These are phyloP conservation scores for Cucumis sativus DNA, from an alignment of 306 rosid genomes.

Conservation along the genomic window Cucumber_9930_V3 NC_026661.2:20411001-20411500, in stretches of 20 bases:
- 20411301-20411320: constrained; percentile 25
- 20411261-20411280: constrained; percentile 26
- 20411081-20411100: constrained; percentile 25
- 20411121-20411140: constrained; percentile 26
- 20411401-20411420: constrained; percentile 29
- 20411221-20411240: constrained; percentile 60
- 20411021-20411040: constrained; percentile 19
- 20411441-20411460: constrained; percentile 28
- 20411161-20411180: constrained; percentile 43
- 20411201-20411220: constrained; percentile 91
- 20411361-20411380: constrained; percentile 25
- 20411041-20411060: constrained; percentile 24
- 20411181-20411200: constrained; percentile 95
- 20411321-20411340: constrained; percentile 33
- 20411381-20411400: constrained; percentile 27
- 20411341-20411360: constrained; percentile 21
- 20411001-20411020: constrained; percentile 23
- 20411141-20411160: constrained; percentile 39
- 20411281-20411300: constrained; percentile 25
- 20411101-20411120: constrained; percentile 17
- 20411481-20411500: constrained; percentile 43
- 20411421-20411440: constrained; percentile 31
- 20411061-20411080: constrained; percentile 22
- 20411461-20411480: constrained; percentile 43
- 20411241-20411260: constrained; percentile 31